These are phyloP conservation scores for Tricholoma furcatifolium DNA, from an alignment of 768 basidiomycete species.

Conservation along the genomic window DNA sequence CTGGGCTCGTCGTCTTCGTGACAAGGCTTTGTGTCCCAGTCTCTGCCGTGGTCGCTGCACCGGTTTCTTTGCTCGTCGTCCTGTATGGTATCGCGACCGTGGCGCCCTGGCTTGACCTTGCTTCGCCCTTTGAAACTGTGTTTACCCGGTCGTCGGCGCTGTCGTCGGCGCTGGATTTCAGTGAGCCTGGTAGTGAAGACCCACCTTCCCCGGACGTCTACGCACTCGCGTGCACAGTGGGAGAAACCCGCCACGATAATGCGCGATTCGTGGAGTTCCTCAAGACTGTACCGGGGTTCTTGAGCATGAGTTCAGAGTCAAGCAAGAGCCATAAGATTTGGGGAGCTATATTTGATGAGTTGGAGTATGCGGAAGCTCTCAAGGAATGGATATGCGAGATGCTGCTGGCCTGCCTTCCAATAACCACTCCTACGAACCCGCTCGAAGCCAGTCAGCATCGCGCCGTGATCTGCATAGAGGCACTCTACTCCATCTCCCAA, in stretches of 20 bases:
- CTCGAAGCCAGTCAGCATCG: background rate
- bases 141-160: background rate
- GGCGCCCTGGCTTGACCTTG: background rate
- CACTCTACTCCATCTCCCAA: background rate
- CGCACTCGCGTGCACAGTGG: background rate
- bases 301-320: background rate
- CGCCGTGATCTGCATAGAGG: background rate
- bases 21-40: background rate
- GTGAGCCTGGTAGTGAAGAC: too few species aligned
- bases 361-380: background rate
- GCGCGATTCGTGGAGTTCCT: background rate
- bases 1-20: conserved; percentile 1
- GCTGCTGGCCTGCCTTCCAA: background rate
- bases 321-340: background rate
- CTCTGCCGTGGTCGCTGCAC: background rate
- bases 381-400: background rate
- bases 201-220: too few species aligned
- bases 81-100: background rate
- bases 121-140: conserved; percentile 5
- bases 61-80: background rate
- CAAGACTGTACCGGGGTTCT: conserved; percentile 1
- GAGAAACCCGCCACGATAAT: background rate
- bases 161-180: background rate
- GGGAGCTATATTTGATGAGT: background rate
- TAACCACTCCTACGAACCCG: too few species aligned